Evolutionary conservation across 2,329 filamentous ascomycete genomes (phyloP).

Genomic region (Alternaria sp.): DNA sequence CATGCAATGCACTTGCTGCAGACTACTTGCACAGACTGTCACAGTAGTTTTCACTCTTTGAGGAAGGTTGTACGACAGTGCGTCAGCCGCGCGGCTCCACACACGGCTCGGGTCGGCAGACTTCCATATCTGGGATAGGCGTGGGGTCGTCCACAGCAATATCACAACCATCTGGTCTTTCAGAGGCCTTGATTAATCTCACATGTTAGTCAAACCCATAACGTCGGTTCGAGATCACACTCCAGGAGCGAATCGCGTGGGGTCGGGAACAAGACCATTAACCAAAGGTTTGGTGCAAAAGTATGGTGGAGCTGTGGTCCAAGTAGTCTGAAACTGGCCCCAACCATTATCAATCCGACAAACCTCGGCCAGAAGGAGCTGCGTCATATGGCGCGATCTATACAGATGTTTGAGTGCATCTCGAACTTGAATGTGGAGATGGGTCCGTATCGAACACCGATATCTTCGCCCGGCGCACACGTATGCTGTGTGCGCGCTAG

Average conservation of each 20-base stretch:
- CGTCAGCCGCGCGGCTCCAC: constrained; percentile 22
- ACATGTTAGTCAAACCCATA: not conserved
- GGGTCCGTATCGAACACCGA: not conserved
- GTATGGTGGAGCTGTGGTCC: not conserved
- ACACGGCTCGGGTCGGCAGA: constrained; percentile 21
- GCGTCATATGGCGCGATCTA: not conserved
- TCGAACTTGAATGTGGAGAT: not conserved
- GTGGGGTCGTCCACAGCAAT: not conserved
- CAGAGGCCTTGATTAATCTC: not conserved
- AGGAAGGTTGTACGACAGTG: constrained; percentile 9
- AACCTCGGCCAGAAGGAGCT: not conserved
- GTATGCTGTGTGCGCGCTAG: constrained; percentile 3
- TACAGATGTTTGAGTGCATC: not conserved
- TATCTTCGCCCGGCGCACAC: not conserved
- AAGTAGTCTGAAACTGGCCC: not conserved
- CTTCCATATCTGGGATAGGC: constrained; percentile 8
- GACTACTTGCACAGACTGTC: not conserved
- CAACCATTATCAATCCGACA: not conserved
- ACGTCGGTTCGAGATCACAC: not conserved
- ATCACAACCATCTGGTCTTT: constrained; percentile 1
- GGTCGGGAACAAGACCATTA: not conserved
- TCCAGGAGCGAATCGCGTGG: not conserved
- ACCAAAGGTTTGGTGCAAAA: not conserved
- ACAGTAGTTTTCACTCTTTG: constrained; percentile 3
- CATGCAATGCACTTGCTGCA: constrained; percentile 13